These are phyloP conservation scores for Botrytis galanthina DNA, from an alignment of 2,329 filamentous ascomycete genomes.

Conservation along the genomic window DNA sequence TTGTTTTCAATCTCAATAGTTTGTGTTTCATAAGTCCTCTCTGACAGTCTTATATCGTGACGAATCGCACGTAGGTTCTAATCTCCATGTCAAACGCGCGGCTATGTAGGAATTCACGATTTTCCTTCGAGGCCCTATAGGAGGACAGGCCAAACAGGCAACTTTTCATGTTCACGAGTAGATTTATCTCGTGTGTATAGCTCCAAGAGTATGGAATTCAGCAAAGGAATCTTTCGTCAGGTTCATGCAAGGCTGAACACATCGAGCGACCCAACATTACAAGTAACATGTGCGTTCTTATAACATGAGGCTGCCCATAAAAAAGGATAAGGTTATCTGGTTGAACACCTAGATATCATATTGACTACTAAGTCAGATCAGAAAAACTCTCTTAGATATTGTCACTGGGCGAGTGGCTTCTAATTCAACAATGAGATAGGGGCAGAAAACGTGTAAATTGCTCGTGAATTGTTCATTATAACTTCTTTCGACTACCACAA, in stretches of 20 bases:
- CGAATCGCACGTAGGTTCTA: neutral
- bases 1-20: neutral
- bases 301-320: neutral
- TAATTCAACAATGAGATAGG: neutral
- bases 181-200: neutral
- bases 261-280: neutral
- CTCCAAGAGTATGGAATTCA: neutral
- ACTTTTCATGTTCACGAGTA: neutral
- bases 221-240: neutral
- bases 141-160: neutral
- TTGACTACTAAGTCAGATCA: neutral
- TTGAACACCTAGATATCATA: neutral
- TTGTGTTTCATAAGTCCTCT: neutral
- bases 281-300: neutral
- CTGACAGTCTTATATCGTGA: too few species aligned
- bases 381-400: neutral
- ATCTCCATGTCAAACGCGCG: neutral
- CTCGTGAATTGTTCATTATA: neutral
- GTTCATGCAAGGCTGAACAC: neutral
- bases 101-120: neutral
- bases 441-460: neutral
- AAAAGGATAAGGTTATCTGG: rapidly evolving
- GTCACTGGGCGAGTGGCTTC: neutral
- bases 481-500: neutral
- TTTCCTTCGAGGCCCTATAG: too few species aligned